Percentiles rank a stretch among this genome's conserved stretches.
Conservation (phyloP, 2,329 filamentous ascomycete species). For the Penicillium sp. region DNA sequence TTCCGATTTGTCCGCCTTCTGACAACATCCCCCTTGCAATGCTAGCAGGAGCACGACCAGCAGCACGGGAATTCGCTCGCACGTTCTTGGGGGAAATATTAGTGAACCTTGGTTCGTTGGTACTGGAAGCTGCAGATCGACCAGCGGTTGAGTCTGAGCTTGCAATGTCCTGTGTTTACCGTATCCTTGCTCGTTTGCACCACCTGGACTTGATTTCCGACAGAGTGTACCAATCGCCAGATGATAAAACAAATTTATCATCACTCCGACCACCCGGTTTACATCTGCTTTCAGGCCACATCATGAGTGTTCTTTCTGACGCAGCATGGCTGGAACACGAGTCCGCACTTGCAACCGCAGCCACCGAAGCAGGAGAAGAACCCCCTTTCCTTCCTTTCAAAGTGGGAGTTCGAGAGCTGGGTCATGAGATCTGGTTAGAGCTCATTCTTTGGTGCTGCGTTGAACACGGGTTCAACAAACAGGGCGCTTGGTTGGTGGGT, state of each 20-base stretch:
- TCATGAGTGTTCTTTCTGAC: conserved; percentile 49
- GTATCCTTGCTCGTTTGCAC: conserved; percentile 47
- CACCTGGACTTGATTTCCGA: conserved; percentile 45
- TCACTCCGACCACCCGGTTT: conserved; percentile 45
- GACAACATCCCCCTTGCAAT: conserved; percentile 17
- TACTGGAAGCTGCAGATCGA: conserved; percentile 43
- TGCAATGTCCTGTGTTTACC: conserved; percentile 47
- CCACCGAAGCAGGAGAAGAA: conserved; percentile 37
- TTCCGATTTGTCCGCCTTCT: conserved; percentile 2
- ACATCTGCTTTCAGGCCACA: conserved; percentile 44
- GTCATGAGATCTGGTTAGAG: conserved; percentile 51
- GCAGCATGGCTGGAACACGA: conserved; percentile 46
- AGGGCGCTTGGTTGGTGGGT: conserved; percentile 42
- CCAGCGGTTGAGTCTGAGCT: conserved; percentile 33
- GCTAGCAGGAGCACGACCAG: conserved; percentile 25
- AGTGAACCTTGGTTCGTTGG: conserved; percentile 40
- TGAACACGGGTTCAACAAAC: conserved; percentile 44
- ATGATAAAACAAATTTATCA: conserved; percentile 28
- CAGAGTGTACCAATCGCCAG: conserved; percentile 43
- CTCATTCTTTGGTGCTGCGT: conserved; percentile 53
- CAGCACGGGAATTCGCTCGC: conserved; percentile 21
- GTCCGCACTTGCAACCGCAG: conserved; percentile 37
- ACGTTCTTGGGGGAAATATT: conserved; percentile 40
- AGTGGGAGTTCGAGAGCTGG: conserved; percentile 44
- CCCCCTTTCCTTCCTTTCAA: conserved; percentile 42